Evolutionary conservation across 208 protist species (phyloP).

Genomic region (Leishmania major): DNA sequence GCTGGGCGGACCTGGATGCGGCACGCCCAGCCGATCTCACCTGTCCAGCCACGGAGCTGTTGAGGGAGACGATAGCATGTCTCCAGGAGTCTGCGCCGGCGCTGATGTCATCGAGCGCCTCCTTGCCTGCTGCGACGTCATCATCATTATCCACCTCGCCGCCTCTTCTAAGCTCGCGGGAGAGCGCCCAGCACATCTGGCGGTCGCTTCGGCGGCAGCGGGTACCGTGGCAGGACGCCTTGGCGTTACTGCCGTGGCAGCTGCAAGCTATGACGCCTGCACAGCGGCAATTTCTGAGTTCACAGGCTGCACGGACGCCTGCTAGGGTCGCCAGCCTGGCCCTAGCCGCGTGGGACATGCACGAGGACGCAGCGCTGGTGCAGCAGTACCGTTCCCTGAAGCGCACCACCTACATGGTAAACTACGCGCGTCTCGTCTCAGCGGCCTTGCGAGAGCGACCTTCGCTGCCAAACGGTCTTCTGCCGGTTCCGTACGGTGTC

Average conservation of each 20-base stretch:
- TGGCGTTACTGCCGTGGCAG: constrained; percentile 51
- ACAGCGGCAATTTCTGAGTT: constrained; percentile 38
- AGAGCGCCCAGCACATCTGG: constrained; percentile 61
- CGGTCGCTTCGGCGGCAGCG: constrained; percentile 44
- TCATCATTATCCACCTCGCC: background rate
- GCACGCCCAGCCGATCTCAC: constrained; percentile 15
- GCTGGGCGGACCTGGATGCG: constrained; percentile 20
- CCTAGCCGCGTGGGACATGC: constrained; percentile 36
- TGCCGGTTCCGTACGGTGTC: constrained; percentile 55
- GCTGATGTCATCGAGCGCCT: background rate
- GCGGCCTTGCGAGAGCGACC: constrained; percentile 56
- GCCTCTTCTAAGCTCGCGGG: constrained; percentile 6
- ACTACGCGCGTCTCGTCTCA: constrained; percentile 49
- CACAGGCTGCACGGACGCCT: constrained; percentile 4
- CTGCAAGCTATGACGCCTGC: constrained; percentile 31
- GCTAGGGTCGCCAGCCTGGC: constrained; percentile 30
- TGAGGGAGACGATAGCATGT: constrained; percentile 39
- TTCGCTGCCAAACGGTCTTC: constrained; percentile 44
- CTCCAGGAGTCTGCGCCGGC: constrained; percentile 1
- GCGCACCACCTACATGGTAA: constrained; percentile 39
- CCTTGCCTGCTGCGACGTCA: background rate
- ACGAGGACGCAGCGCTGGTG: constrained; percentile 32
- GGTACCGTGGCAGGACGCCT: constrained; percentile 46
- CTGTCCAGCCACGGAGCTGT: constrained; percentile 16
- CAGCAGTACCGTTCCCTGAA: constrained; percentile 36